These are phyloP conservation scores for Rhizophagus sp. DNA, from an alignment of 192 early-diverging fungal species.

Conservation along the genomic window DNA sequence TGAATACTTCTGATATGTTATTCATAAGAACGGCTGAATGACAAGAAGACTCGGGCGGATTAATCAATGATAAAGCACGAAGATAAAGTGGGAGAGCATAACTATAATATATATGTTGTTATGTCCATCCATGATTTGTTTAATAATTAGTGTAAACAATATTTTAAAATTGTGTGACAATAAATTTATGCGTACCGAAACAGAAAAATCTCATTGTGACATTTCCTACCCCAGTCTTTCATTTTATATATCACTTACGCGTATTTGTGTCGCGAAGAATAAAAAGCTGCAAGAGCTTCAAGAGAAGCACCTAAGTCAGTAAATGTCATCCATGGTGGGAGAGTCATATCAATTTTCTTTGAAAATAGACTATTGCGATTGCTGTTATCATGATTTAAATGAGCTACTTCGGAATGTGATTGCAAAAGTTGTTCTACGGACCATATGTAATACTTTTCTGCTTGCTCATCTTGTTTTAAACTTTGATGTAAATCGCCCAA, in stretches of 20 bases:
- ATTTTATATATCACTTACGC: slow-evolving; percentile 38
- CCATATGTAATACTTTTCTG: slow-evolving; percentile 59
- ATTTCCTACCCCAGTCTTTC: not conserved
- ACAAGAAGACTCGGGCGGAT: slow-evolving; percentile 41
- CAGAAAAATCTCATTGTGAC: not conserved
- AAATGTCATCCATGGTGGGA: slow-evolving; percentile 56
- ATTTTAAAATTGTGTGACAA: not conserved
- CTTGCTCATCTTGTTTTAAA: slow-evolving; percentile 46
- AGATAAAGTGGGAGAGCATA: slow-evolving; percentile 58
- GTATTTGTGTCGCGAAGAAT: slow-evolving; percentile 50
- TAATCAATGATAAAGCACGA: slow-evolving; percentile 46
- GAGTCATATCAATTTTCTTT: slow-evolving; percentile 44
- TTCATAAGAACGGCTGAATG: slow-evolving; percentile 58
- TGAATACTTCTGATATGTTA: slow-evolving; percentile 59
- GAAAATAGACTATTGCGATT: slow-evolving; percentile 32
- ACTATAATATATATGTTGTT: slow-evolving; percentile 24
- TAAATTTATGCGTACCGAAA: not conserved
- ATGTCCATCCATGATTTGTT: not conserved
- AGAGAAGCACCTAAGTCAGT: slow-evolving; percentile 56
- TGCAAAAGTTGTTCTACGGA: slow-evolving; percentile 55
- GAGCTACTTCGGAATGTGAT: slow-evolving; percentile 27
- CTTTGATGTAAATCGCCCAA: slow-evolving; percentile 51
- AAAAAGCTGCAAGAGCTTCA: slow-evolving; percentile 56
- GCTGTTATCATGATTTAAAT: slow-evolving; percentile 8
- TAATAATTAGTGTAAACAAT: slow-evolving; percentile 5